Percentiles rank a stretch among this genome's conserved stretches.
Evolutionary conservation across 306 rosid species (phyloP).

Genomic region (Lablab purpureus): DNA sequence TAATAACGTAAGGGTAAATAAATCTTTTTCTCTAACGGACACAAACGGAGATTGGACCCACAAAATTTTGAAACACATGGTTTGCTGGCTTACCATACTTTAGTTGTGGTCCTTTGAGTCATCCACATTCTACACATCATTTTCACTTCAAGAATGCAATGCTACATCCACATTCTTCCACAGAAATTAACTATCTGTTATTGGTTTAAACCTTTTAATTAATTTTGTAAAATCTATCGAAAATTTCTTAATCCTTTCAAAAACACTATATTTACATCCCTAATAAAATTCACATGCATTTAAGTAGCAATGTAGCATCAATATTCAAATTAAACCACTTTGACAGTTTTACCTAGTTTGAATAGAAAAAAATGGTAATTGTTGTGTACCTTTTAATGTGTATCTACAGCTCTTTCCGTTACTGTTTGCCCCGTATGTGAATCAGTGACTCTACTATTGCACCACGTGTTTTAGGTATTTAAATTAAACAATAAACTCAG

Average conservation of each 20-base stretch:
- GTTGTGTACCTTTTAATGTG: neutral
- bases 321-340: neutral
- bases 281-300: neutral
- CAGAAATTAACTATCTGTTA: too few species aligned
- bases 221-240: too few species aligned
- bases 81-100: slow-evolving; percentile 18
- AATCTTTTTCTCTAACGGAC: slow-evolving; percentile 21
- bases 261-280: too few species aligned
- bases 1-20: neutral
- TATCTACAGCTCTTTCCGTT: neutral
- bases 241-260: too few species aligned
- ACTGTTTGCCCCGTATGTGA: neutral
- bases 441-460: neutral
- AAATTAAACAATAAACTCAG: neutral
- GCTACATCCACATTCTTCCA: too few species aligned
- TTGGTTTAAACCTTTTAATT: too few species aligned
- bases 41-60: slow-evolving; percentile 19
- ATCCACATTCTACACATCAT: neutral
- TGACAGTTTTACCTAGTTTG: neutral
- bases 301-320: neutral
- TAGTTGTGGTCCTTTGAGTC: slow-evolving; percentile 33
- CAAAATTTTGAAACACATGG: slow-evolving; percentile 26
- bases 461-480: slow-evolving; percentile 1
- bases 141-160: neutral
- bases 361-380: neutral